Evolutionary conservation across 2,329 filamentous ascomycete genomes (phyloP), one percentile per base, ranked within the genome.

Genomic region (Stachybotrys chartarum): DNA sequence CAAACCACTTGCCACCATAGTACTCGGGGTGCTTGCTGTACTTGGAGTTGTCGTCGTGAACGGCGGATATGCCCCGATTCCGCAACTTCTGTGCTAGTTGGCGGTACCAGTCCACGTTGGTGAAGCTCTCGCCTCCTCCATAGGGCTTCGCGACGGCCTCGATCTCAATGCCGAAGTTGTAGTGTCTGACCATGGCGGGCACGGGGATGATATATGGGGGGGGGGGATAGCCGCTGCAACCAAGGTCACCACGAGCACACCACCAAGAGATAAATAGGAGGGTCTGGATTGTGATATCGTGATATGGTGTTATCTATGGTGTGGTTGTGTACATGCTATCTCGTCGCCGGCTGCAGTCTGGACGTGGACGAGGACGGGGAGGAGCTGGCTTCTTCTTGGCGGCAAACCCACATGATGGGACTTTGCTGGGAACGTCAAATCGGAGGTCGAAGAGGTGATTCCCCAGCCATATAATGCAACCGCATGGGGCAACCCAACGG

Each of bases 11-110:
- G 16, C 69, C 70, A 55, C 70, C 70, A 50, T 74, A 73, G 59
- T 73, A 72, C 58, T 74, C 71, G 2, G 71, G 71, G 32, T 73
- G 71, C 56, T 74, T 74, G 65, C 68, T 71, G 59, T 72, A 73
- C 49, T 62, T 64, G 44, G 69, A 72, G 57, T 67, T 66, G 59
- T 72, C 69, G 54, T 73, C 70, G 57, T 71, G 65, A 5, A 69
- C 66, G 30, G 71, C 71, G 45, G 66, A 59, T 56, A 73, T 71
- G 57, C 69, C 69, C 6, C 70, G 64, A 61, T 73, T 73, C 11
- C 63, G 66, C 18, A 73, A 64, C 57, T 72, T 72, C 58, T 71
- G 66, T 7, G 70, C 70, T 24, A 73, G 65, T 50, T 73, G 69
- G 14, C 70, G 69, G 55, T 73, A 73, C 70, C 70, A 73, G 60